Evolutionary conservation across 371 early-diverging fungal species (phyloP), one percentile per base, ranked within the genome.

Genomic region (Batkoa obscura): DNA sequence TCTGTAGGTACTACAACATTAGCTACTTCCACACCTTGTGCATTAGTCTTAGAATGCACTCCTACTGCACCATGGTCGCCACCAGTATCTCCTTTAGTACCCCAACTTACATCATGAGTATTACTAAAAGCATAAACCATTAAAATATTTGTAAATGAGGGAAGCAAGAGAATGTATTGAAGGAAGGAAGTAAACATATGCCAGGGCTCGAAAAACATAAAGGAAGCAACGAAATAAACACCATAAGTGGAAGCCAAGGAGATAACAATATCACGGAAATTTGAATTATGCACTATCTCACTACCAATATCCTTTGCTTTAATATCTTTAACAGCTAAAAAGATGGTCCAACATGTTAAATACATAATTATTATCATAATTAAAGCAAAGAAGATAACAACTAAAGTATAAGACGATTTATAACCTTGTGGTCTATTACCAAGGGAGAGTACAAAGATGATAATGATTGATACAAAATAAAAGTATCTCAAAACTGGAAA

Each of bases 31-130:
- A 54, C 53, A 30, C 64, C 68, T 33, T 62, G 61, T 0, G 58
- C 60, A 6, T 62, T 70, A 56, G 70, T 58, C 63, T 75, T 76
- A 1, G 74, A 73, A 57, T 83, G 83, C 43, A 81, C 67, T 66
- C 78, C 75, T 32, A 33, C 34, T 13, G 33, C 10, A 6, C 17
- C n/a, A 17, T 69, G 73, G 30, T 67, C 63, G 12, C 73, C 67
- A 41, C 62, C 64, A 56, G 73, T 80, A 60, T 83, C 90, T 60
- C 92, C 91, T 72, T 91, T 91, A 33, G 94, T 93, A 45, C 94
- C 94, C 94, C 94, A 93, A 2, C 86, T 66, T 23, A 81, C 77
- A 63, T 81, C 81, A 61, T 76, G 78, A 0, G 72, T 77, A 60
- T 81, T 81, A 63, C 80, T 80, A 64, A 78, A 79, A 1, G 82